Base-by-base conservation (phyloP, 2,329 filamentous ascomycete species). In the Paecilomyces fulvus region DNA sequence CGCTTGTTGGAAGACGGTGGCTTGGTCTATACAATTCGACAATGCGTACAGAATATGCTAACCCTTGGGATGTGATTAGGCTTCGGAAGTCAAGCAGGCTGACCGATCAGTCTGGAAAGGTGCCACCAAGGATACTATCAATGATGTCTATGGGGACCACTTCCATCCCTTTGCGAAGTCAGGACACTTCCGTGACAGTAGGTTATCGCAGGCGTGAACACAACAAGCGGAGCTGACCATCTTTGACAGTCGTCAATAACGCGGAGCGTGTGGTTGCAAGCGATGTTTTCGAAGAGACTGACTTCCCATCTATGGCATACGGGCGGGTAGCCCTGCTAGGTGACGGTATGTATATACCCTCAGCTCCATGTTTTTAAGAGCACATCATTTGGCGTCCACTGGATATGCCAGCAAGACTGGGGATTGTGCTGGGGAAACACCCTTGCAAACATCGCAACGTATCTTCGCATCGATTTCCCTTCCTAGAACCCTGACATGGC, bases 81-180 rank as follows among this genome's bases (percentile, higher is more conserved):
- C 48, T 28, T 11, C 48, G 6, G 21, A 49, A n/a, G 17, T 28
- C 20, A 23, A 49, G 48, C 48, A 28, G 20, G 48, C 48, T 12
- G 48, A 49, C 25, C 48, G 48, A 49, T 49, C 48, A 49, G 48
- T 49, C 48, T 49, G 48, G 48, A 49, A 49, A 23, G 48, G 48
- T 12, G 48, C 25, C 21, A 28, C 20, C 7, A 23, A 20, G 6
- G 48, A 49, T 12, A 49, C 48, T 12, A 49, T 49, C 14, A 49
- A 49, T n/a, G 20, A 23, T 28, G 48, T 28, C 10, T 49, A 49
- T 25, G 48, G 48, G 23, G 48, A 49, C 10, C 20, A 28, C 21
- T 49, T 49, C 25, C 48, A 49, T 25, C 48, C 48, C 23, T 49
- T 49, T 23, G 48, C 48, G 14, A 49, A 49, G 48, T 23, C 48